Base-by-base conservation (phyloP, 495 filamentous ascomycete genomes). In the Lasiosphaeria hispida region DNA sequence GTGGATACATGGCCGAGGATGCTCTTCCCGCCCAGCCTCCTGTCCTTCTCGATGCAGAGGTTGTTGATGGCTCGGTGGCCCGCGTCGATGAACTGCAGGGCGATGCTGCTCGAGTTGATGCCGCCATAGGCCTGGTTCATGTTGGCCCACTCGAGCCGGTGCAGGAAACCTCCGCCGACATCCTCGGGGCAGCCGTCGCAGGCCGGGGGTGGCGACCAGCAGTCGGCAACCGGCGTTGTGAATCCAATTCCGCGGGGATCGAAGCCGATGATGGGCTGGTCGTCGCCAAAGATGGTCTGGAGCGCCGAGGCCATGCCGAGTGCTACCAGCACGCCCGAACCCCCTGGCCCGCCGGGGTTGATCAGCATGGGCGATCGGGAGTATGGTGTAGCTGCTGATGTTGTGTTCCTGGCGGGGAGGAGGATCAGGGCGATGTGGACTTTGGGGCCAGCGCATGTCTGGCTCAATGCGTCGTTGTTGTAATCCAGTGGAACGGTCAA, bases 401-500 rank as follows among this genome's bases (percentile, higher is more conserved):
- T 48, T 59, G 48, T 66, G 8, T 42, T 69, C 35, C 59, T 64
- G 15, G 62, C 66, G 1, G 81, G 80, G 10, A 77, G 65, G 33
- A 79, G 77, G 45, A 80, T 65, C 4, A 87, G 63, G 15, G 83
- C 81, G 39, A 85, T 59, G 41, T 78, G 75, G 6, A 76, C 74
- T 47, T 80, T 72, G 35, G 66, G 71, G 18, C 72, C 66, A 15
- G 72, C 66, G 38, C 67, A 51, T 0, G 67, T 70, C 50, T 77
- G 69, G 23, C 60, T 58, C 34, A 70, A 38, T 0, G 67, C 63
- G 6, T 72, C 65, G 42, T 77, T 68, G 59, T 83, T 68, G 59
- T 83, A 83, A 63, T 84, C 79, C 77, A 85, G 80, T 4, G 83
- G 83, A 7, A 85, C 77, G 36, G 79, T 75, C 6, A 87, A 69